A percentile compares a stretch with the other conserved stretches of the same genome.
Conservation (phyloP, 2,329 filamentous ascomycete species). For the Neurospora crassa region DNA sequence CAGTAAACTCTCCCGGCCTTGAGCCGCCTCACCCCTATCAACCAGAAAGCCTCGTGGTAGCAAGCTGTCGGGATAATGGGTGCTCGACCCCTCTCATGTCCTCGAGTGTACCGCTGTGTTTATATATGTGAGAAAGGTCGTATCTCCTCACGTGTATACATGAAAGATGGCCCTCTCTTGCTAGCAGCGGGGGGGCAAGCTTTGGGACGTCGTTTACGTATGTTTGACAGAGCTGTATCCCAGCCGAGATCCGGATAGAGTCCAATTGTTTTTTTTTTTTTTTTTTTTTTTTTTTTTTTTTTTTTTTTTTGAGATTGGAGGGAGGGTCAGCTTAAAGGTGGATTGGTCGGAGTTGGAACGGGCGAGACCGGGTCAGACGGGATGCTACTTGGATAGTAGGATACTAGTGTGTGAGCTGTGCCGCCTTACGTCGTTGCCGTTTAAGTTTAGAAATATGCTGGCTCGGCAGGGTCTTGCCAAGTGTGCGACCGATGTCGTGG, state of each 20-base stretch:
- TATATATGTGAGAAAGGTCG: not conserved
- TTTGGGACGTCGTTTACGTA: not conserved
- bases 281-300: not conserved
- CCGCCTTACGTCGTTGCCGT: not conserved
- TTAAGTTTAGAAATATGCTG: not conserved
- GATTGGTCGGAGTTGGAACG: not conserved
- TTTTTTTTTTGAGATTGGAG: not conserved
- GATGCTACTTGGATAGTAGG: not conserved
- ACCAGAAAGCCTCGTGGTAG: not conserved
- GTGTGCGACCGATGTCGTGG: too few species aligned
- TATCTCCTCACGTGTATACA: not conserved
- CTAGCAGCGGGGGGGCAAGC: not conserved
- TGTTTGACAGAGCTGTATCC: not conserved
- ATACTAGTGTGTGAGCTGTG: not conserved
- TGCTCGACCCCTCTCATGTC: not conserved
- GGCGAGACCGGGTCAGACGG: not conserved
- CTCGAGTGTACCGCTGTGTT: not conserved
- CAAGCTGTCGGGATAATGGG: not conserved
- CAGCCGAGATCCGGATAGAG: not conserved
- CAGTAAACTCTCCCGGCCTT: not conserved
- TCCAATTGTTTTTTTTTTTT: not conserved
- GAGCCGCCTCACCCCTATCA: not conserved
- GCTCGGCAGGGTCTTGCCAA: not conserved
- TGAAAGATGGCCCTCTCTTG: not conserved
- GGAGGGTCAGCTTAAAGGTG: not conserved